Conservation (phyloP, 306 rosid genomes). For the Cicer yamashitae region DNA sequence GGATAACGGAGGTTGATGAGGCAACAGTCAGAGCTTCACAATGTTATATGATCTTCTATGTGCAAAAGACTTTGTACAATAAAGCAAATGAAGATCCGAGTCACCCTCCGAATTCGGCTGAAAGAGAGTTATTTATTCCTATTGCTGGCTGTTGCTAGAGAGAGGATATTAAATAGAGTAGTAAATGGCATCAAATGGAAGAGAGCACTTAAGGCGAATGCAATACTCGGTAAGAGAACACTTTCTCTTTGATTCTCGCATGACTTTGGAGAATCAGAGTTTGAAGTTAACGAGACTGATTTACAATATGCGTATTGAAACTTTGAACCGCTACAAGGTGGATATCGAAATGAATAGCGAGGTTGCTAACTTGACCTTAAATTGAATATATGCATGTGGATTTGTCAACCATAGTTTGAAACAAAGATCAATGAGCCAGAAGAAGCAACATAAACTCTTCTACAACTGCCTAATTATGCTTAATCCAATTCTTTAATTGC, state of each 20-base stretch:
- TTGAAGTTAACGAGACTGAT: slow-evolving; percentile 26
- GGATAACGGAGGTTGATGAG: too few relatives aligned
- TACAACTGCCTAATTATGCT: slow-evolving; percentile 31
- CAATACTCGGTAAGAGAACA: slow-evolving; percentile 27
- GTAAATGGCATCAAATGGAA: slow-evolving; percentile 28
- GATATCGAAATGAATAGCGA: slow-evolving; percentile 9
- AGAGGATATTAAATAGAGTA: slow-evolving; percentile 28
- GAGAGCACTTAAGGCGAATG: slow-evolving; percentile 4
- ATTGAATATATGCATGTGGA: slow-evolving; percentile 22
- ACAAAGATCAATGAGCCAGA: slow-evolving; percentile 39
- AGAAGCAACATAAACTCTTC: slow-evolving; percentile 34
- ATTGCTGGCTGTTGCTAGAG: slow-evolving; percentile 61
- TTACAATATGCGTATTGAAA: slow-evolving; percentile 13
- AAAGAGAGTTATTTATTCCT: slow-evolving; percentile 57
- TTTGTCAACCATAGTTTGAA: slow-evolving; percentile 36
- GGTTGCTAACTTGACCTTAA: slow-evolving; percentile 32
- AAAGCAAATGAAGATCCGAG: slow-evolving; percentile 62
- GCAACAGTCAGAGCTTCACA: too few relatives aligned
- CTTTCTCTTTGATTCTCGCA: slow-evolving; percentile 29
- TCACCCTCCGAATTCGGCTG: slow-evolving; percentile 55
- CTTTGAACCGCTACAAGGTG: slow-evolving; percentile 7
- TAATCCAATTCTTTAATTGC: slow-evolving; percentile 50
- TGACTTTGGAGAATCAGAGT: slow-evolving; percentile 30
- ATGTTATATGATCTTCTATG: slow-evolving; percentile 88
- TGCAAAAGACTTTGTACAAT: slow-evolving; percentile 60